These are phyloP conservation scores for Exutisphaerella laricina DNA, from an alignment of 2,329 filamentous ascomycete species.

Conservation along the genomic window DNA sequence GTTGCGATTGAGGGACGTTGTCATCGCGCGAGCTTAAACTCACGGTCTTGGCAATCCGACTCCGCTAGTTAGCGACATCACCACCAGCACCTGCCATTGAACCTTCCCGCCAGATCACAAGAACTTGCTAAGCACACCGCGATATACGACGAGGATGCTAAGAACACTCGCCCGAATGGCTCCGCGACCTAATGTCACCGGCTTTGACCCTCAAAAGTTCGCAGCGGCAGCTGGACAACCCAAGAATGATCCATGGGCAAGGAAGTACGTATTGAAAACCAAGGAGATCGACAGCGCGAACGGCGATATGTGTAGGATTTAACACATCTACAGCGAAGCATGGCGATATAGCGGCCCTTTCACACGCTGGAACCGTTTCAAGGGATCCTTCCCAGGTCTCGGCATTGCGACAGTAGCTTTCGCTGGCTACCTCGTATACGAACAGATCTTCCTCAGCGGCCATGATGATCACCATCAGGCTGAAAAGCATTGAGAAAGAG, in stretches of 20 bases:
- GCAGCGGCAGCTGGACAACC: constrained; percentile 61
- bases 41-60: no score
- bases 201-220: constrained; percentile 82
- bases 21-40: no score
- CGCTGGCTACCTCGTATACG: constrained; percentile 79
- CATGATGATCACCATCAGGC: constrained; percentile 39
- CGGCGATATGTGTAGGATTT: no score
- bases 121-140: neutral
- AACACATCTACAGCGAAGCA: constrained; percentile 61
- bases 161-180: constrained; percentile 42
- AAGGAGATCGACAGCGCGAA: neutral
- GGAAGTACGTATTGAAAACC: constrained; percentile 47
- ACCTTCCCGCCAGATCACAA: neutral
- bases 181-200: constrained; percentile 67
- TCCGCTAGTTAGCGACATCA: no score
- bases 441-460: constrained; percentile 67
- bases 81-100: neutral
- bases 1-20: no score
- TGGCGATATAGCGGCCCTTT: constrained; percentile 93
- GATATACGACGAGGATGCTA: neutral
- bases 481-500: neutral
- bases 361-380: constrained; percentile 84
- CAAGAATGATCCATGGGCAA: constrained; percentile 58
- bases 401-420: constrained; percentile 92
- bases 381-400: constrained; percentile 77